A percentile compares a stretch with the other conserved stretches of the same genome.
These are phyloP conservation scores for Boletellus sp. DNA, from an alignment of 768 basidiomycete species.

Conservation along the genomic window DNA sequence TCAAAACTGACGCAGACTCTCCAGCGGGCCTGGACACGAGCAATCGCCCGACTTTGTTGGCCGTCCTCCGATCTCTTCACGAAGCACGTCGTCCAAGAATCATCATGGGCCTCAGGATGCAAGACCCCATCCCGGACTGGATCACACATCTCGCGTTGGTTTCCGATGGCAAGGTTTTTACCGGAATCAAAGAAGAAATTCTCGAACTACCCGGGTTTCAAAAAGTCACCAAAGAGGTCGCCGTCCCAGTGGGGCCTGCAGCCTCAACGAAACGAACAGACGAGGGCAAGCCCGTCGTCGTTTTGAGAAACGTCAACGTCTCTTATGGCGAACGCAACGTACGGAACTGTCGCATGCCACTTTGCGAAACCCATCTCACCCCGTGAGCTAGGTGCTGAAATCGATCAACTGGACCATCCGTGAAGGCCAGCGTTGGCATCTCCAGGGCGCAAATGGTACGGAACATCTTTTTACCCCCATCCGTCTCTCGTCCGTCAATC, in stretches of 20 bases:
- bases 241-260: neutral
- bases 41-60: slow-evolving; percentile 53
- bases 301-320: slow-evolving; percentile 66
- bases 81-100: slow-evolving; percentile 48
- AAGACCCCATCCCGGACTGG: slow-evolving; percentile 72
- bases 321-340: slow-evolving; percentile 65
- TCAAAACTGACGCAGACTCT: neutral
- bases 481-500: neutral
- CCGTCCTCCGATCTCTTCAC: slow-evolving; percentile 56
- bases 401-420: slow-evolving; percentile 79
- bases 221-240: neutral
- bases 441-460: slow-evolving; percentile 83
- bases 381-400: slow-evolving; percentile 56
- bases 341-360: slow-evolving; percentile 4
- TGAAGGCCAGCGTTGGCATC: slow-evolving; percentile 84
- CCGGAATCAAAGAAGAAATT: slow-evolving; percentile 50
- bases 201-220: slow-evolving; percentile 25
- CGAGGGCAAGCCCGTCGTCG: slow-evolving; percentile 45
- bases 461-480: neutral
- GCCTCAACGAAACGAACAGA: neutral
- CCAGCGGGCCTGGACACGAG: slow-evolving; percentile 76
- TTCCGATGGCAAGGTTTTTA: slow-evolving; percentile 42
- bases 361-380: neutral
- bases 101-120: slow-evolving; percentile 61
- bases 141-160: slow-evolving; percentile 65